Base-by-base conservation (phyloP, 495 filamentous ascomycete genomes). In the Penicillium goetzii region DNA sequence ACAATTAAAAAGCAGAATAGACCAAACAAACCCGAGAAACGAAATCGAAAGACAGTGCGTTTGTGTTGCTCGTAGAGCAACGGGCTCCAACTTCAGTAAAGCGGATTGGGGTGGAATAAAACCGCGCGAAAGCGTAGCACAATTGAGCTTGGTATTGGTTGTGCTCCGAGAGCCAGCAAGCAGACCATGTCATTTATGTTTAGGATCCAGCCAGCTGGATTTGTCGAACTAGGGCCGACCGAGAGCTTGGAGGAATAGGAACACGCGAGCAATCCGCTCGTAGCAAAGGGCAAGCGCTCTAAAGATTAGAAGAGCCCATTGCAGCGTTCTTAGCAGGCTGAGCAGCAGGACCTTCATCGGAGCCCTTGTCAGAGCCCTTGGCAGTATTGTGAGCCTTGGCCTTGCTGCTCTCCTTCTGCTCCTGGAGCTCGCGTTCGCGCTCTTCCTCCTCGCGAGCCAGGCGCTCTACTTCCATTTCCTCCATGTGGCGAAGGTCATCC, bases 401-500 rank as follows among this genome's bases (percentile, higher is more conserved):
- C 11, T 66, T 53, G 55, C 40, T 41, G 15, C n/a, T 45, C 0
- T 66, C 62, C 11, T 65, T 67, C 38, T 69, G 76, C 53, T 90
- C 85, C 21, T 83, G 83, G 38, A 86, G 83, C 66, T 93, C 86
- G 38, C 86, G 84, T 65, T 93, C 88, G 65, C 85, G 82, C 64
- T 92, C 90, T 74, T 91, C 89, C 10, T 82, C 75, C 72, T 97
- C 93, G 32, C 84, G 87, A 30, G 84, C 86, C 60, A 87, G 80
- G 33, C 87, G 85, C 68, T 97, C 92, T 59, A 85, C 76, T 68
- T 97, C 92, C 92, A 97, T 96, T 78, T 97, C 90, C 81, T 92
- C 94, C 96, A 99, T 99, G 66, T 97, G 96, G 56, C 90, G 88
- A 55, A 98, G 90, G 68, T 99, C 96, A 69, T 99, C 96, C 12